Base-by-base conservation (phyloP, 257 asterid species). In the Apocynum venetum region DNA sequence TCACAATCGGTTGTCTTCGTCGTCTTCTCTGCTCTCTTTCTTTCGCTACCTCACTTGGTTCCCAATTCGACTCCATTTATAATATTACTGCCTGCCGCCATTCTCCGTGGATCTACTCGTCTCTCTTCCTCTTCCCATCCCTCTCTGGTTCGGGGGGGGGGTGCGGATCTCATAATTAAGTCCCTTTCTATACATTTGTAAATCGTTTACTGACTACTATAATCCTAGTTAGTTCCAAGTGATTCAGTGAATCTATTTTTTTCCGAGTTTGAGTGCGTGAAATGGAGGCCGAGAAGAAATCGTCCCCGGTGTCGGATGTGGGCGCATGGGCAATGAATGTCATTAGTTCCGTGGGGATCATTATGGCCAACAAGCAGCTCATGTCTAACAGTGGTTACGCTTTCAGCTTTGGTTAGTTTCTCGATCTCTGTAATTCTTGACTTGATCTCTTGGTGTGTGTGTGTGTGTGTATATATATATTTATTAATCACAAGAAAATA, bases 301-400 rank as follows among this genome's bases (percentile, higher is more conserved):
- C 83, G 19, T 67, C 95, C 41, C 79, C 86, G 20, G 97, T 94
- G 49, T 94, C 98, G 12, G 94, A 94, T 83, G 88, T 91, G 55
- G 97, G 98, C 20, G 98, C 98, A 71, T 94, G 98, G 98, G 98
- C 91, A 47, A 94, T 94, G 98, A 94, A 94, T 78, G 93, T 94
- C 14, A 71, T 94, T 80, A 94, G 98, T 70, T 94, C 98, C 5
- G 98, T 94, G 17, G 98, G 98, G 59, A 91, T 94, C 80, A 94
- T 94, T 77, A 90, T 94, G 96, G 98, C 97, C 2, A 94, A 94
- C 77, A 94, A 94, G 91, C 96, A 94, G 77, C 97, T 94, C 79
- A 92, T 94, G 98, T 92, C 98, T 40, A 43, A 76, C 82, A 80
- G 57, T 52, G 98, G 98, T 77, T 94, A 89, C 71, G 86, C 93